Evolutionary conservation across 352 stramenopile genomes (phyloP).

Genomic region (Phytophthora sp.): DNA sequence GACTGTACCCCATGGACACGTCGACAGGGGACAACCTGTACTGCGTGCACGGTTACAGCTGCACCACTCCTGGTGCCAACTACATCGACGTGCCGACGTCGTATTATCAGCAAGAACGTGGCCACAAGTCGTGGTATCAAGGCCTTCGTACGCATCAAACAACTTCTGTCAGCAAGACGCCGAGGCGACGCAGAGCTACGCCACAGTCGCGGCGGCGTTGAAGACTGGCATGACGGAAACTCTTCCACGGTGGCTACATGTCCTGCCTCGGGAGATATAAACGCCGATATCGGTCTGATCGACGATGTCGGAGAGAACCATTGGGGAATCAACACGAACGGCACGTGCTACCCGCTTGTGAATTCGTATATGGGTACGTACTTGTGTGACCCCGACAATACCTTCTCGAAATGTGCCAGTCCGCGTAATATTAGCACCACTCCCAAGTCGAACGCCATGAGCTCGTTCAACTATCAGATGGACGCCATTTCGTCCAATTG

Average conservation of each 20-base stretch:
- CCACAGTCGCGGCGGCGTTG: conserved; percentile 26
- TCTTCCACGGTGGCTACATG: conserved; percentile 33
- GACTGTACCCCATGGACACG: conserved; percentile 28
- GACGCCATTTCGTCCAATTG: conserved; percentile 81
- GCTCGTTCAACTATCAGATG: conserved; percentile 81
- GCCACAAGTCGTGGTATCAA: conserved; percentile 51
- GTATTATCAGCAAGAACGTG: conserved; percentile 32
- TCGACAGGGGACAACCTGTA: conserved; percentile 27
- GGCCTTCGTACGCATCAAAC: conserved; percentile 49
- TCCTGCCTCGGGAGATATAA: conserved; percentile 42
- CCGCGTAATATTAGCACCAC: conserved; percentile 41
- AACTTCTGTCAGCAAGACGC: conserved; percentile 37
- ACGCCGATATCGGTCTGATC: conserved; percentile 38
- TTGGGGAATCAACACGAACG: no score
- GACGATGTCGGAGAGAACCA: conserved; percentile 27
- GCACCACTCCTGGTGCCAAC: conserved; percentile 37
- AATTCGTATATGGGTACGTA: conserved; percentile 66
- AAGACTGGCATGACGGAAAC: conserved; percentile 41
- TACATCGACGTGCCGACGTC: conserved; percentile 39
- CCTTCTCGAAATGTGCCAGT: conserved; percentile 33
- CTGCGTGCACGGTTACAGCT: conserved; percentile 40
- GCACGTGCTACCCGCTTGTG: conserved; percentile 58
- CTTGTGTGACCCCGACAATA: conserved; percentile 66
- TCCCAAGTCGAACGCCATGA: conserved; percentile 57
- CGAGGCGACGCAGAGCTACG: conserved; percentile 27